Conservation (phyloP, 2,329 filamentous ascomycete genomes). For the Monilinia vaccinii-corymbosi region DNA sequence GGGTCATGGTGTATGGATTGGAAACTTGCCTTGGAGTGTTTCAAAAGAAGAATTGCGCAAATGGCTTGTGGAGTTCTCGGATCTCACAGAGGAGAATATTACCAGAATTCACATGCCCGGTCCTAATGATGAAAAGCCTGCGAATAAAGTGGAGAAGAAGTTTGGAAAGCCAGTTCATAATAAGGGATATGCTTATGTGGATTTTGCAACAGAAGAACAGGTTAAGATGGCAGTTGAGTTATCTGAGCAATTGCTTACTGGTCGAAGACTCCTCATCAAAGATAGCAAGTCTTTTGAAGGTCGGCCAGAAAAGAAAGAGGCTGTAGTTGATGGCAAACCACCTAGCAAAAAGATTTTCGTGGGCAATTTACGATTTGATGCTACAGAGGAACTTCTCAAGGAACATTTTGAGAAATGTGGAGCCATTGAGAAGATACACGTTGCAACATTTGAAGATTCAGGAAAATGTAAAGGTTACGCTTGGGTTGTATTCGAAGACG, state of each 20-base stretch:
- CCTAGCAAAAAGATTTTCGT: constrained; percentile 80
- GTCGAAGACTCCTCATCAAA: constrained; percentile 85
- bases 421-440: constrained; percentile 69
- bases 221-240: constrained; percentile 69
- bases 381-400: constrained; percentile 69
- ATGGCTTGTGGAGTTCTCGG: constrained; percentile 69
- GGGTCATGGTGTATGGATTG: constrained; percentile 86
- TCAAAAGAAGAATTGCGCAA: constrained; percentile 65
- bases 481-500: constrained; percentile 83
- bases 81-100: constrained; percentile 61
- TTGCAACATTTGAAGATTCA: constrained; percentile 92
- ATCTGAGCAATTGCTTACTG: constrained; percentile 71
- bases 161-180: constrained; percentile 41
- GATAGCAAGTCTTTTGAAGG: constrained; percentile 84
- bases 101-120: constrained; percentile 58
- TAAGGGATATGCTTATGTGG: constrained; percentile 93
- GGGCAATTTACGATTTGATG: constrained; percentile 78
- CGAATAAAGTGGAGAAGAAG: constrained; percentile 28
- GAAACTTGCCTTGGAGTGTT: constrained; percentile 80
- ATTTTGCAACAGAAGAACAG: constrained; percentile 62
- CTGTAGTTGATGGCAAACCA: constrained; percentile 41
- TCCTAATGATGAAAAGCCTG: constrained; percentile 35
- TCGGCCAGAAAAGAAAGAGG: constrained; percentile 57
- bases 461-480: constrained; percentile 98
- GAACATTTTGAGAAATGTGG: constrained; percentile 82